Conservation (phyloP, 192 early-diverging fungal species). For the Coemansia sp. region DNA sequence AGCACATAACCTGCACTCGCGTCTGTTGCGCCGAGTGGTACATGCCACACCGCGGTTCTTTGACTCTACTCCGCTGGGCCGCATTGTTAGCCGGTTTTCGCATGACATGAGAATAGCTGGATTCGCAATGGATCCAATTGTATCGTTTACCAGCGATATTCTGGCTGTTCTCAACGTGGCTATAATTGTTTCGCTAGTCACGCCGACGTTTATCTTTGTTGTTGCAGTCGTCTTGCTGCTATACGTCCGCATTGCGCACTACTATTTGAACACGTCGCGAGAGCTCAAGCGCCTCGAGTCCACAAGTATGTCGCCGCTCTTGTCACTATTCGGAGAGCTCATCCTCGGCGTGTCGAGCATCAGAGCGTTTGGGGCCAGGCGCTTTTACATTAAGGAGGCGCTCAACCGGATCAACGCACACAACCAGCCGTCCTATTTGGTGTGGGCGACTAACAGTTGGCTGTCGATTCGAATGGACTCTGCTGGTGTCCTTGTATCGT, state of each 20-base stretch:
- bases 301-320: conserved; percentile 69
- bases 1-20: conserved; percentile 57
- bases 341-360: conserved; percentile 74
- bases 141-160: no score
- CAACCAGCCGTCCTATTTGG: conserved; percentile 56
- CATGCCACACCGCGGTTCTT: conserved; percentile 80
- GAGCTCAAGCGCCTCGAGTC: conserved; percentile 73
- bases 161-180: conserved; percentile 58
- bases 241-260: conserved; percentile 65
- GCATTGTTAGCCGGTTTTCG: conserved; percentile 80
- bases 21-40: conserved; percentile 59
- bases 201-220: conserved; percentile 68
- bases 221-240: conserved; percentile 59
- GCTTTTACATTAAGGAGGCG: conserved; percentile 55
- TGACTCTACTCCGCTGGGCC: conserved; percentile 76
- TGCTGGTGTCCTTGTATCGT: conserved; percentile 67
- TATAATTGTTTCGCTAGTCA: conserved; percentile 63
- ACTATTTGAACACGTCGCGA: conserved; percentile 59
- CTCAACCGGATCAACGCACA: no score
- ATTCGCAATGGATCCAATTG: no score
- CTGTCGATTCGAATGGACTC: conserved; percentile 79
- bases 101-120: conserved; percentile 64
- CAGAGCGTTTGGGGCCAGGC: conserved; percentile 76
- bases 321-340: conserved; percentile 78
- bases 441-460: conserved; percentile 89